These are phyloP conservation scores for Lasiosphaeria ovina DNA, from an alignment of 495 filamentous ascomycete genomes.

Conservation along the genomic window DNA sequence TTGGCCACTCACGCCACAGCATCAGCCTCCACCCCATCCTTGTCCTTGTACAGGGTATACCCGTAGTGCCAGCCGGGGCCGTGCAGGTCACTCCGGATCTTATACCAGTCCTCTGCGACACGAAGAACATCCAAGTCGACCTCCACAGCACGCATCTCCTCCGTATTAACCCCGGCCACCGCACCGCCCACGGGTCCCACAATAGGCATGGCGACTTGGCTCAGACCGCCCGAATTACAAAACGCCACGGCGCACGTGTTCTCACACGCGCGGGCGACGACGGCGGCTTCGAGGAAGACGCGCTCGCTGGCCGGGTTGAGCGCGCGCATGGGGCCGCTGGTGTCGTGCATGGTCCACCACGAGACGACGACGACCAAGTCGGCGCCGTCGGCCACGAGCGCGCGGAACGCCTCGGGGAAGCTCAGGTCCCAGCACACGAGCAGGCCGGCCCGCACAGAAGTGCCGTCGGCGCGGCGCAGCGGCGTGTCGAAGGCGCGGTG, in stretches of 20 bases:
- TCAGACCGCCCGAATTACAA: conserved; percentile 71
- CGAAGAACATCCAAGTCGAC: conserved; percentile 69
- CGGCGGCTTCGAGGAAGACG: conserved; percentile 65
- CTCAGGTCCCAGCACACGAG: conserved; percentile 91
- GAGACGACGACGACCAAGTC: conserved; percentile 81
- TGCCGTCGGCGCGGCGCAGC: conserved; percentile 40
- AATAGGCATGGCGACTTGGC: conserved; percentile 71
- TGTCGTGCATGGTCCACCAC: conserved; percentile 70
- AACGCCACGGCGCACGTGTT: conserved; percentile 80
- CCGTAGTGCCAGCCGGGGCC: conserved; percentile 78
- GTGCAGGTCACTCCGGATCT: conserved; percentile 69
- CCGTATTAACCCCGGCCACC: conserved; percentile 43
- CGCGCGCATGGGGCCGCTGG: conserved; percentile 50
- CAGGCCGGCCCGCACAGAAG: conserved; percentile 57
- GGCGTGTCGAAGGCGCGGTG: conserved; percentile 78
- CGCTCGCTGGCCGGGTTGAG: conserved; percentile 65
- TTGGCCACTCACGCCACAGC: too few species aligned
- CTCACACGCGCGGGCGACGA: conserved; percentile 73
- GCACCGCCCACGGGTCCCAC: conserved; percentile 60
- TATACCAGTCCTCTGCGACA: conserved; percentile 77
- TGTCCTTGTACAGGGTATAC: conserved; percentile 47
- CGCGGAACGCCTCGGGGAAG: conserved; percentile 86
- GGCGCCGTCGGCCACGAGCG: conserved; percentile 70
- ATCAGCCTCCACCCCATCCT: neutral
- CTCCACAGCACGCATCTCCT: conserved; percentile 73